Base-by-base conservation (phyloP, 768 basidiomycete species). In the Suillus plorans region DNA sequence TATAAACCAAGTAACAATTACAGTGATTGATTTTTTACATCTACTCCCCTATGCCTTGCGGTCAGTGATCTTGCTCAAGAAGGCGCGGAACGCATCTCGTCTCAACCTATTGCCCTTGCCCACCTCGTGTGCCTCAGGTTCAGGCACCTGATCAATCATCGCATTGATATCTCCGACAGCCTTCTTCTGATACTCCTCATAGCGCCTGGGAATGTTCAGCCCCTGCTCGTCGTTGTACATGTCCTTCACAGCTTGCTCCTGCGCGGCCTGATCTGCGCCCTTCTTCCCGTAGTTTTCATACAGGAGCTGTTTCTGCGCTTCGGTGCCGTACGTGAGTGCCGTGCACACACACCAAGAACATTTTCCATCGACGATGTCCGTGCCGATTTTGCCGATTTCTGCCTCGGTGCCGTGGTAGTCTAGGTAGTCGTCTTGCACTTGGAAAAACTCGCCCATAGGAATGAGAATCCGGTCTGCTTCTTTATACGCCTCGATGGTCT, bases 361-460 rank as follows among this genome's bases (percentile, higher is more conserved):
- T 80, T 99, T 99, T 87, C 98, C 98, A 79, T 99, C 97, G 64
- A 98, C 77, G 72, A 99, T 99, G 76, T 99, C 97, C 18, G 97
- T 99, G 25, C 97, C 97, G 65, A 99, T 88, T 80, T 99, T 99
- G 56, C 97, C 97, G 60, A 98, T 91, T 70, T 91, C 84, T 78
- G 95, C 95, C 0, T 95, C 94, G 9, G 92, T 86, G 5, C 90
- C 95, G 22, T 91, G 89, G 74, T 87, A 97, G 77, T 99, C 97
- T 71, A 99, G 86, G 79, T 89, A 98, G 79, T 99, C 97, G 74
- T 99, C 97, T 78, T 99, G 97, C 65, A 97, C 85, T 79, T 99
- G 97, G 88, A 99, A 99, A 80, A 99, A 99, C 77, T 97, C 95
- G 57, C 97, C 97, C 63, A 99, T 84, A 5, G 93, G 93, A 62